These are phyloP conservation scores for Calocera cornea DNA, from an alignment of 768 basidiomycete genomes.

Conservation along the genomic window DNA sequence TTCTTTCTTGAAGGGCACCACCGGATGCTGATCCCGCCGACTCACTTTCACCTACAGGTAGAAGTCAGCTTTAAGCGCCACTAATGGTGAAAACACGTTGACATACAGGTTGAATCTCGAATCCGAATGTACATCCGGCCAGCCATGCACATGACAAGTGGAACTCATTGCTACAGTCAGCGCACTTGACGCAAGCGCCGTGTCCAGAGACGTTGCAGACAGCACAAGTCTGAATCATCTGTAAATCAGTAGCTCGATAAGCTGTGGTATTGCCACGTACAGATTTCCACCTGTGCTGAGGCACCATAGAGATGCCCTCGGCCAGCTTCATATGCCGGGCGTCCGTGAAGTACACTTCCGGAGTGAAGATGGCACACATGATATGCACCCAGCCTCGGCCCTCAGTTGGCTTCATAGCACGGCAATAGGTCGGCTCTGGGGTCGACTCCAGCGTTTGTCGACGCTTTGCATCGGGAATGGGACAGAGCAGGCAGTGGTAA, in stretches of 20 bases:
- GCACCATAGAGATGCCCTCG: constrained; percentile 70
- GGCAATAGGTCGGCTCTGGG: constrained; percentile 34
- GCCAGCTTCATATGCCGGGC: constrained; percentile 57
- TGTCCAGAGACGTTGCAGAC: constrained; percentile 50
- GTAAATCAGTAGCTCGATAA: constrained; percentile 11
- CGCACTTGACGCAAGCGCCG: constrained; percentile 75
- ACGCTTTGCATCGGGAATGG: constrained; percentile 36
- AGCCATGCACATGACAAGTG: constrained; percentile 89
- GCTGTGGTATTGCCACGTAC: constrained; percentile 33
- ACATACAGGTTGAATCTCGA: constrained; percentile 70
- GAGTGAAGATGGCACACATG: constrained; percentile 75
- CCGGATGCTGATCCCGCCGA: constrained; percentile 49
- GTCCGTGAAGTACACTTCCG: constrained; percentile 74
- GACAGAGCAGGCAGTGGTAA: constrained; percentile 74
- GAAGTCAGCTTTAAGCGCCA: no score
- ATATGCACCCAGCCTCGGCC: constrained; percentile 88
- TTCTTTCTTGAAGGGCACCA: constrained; percentile 63
- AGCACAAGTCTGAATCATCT: constrained; percentile 44
- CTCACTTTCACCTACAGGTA: constrained; percentile 60
- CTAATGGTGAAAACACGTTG: no score
- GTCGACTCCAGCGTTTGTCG: constrained; percentile 19
- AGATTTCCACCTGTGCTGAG: constrained; percentile 51
- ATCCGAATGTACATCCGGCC: constrained; percentile 71
- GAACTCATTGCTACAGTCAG: constrained; percentile 64
- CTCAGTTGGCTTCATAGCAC: constrained; percentile 80